Conservation (phyloP, 2,329 filamentous ascomycete species). For the Ceratocystis cubensis region DNA sequence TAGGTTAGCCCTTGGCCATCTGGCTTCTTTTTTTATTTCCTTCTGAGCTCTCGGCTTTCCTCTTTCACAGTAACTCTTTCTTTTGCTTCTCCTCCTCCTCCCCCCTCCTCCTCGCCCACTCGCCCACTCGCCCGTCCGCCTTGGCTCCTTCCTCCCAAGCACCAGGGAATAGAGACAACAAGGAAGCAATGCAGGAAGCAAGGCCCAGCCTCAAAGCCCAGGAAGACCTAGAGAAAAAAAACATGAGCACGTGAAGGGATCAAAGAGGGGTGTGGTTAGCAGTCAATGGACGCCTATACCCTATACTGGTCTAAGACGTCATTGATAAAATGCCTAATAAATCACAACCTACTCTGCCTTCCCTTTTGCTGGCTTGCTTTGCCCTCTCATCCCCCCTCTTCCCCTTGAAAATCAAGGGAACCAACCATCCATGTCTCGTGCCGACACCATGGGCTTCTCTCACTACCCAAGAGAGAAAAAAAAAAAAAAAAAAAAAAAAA, state of each 20-base stretch:
- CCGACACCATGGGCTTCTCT: background rate
- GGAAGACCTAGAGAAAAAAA: slow-evolving; percentile 7
- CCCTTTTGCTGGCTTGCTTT: background rate
- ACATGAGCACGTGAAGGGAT: background rate
- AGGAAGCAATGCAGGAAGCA: slow-evolving; percentile 5
- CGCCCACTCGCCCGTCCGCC: background rate
- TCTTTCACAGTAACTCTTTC: background rate
- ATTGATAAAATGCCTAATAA: slow-evolving; percentile 6
- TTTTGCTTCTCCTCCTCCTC: background rate
- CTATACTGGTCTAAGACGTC: background rate
- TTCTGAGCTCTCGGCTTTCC: background rate
- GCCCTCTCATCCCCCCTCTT: background rate
- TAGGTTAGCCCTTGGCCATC: background rate
- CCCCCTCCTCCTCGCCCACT: background rate
- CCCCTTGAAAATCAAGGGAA: background rate
- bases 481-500: background rate
- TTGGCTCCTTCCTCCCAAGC: slow-evolving; percentile 1
- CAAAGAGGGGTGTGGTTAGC: background rate
- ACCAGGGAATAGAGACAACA: slow-evolving; percentile 8
- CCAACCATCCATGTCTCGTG: background rate
- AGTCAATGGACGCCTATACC: too few species aligned
- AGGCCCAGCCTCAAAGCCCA: background rate
- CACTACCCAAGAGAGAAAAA: background rate
- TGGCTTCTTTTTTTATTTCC: background rate
- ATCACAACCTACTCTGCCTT: background rate